These are phyloP conservation scores for Aspergillus neotritici DNA, from an alignment of 2,329 filamentous ascomycete genomes.

Conservation along the genomic window DNA sequence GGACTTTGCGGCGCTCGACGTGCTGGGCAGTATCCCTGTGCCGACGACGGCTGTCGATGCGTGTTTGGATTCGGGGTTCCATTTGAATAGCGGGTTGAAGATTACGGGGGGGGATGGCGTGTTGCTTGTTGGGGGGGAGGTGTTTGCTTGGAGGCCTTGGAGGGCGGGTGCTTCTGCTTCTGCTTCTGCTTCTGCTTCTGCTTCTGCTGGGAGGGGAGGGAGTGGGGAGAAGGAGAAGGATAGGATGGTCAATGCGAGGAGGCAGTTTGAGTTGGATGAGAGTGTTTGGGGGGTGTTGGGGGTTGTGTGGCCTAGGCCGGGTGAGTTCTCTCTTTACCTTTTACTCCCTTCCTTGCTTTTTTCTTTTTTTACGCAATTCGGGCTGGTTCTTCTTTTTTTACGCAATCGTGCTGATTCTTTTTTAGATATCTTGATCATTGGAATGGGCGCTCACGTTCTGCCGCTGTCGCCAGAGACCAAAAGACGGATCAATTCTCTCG, in stretches of 20 bases:
- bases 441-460: constrained; percentile 68
- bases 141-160: constrained; percentile 87
- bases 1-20: constrained; percentile 70
- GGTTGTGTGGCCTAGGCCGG: constrained; percentile 80
- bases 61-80: constrained; percentile 77
- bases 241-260: constrained; percentile 64
- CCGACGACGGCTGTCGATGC: constrained; percentile 81
- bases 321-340: constrained; percentile 49
- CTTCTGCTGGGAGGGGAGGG: too few species aligned
- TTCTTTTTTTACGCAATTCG: constrained; percentile 4
- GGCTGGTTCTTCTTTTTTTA: constrained; percentile 3
- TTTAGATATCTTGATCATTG: constrained; percentile 61
- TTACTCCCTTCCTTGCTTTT: constrained; percentile 2
- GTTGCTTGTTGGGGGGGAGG: constrained; percentile 77
- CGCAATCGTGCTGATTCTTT: background rate
- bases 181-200: too few species aligned
- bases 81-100: constrained; percentile 72
- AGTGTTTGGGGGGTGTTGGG: constrained; percentile 70
- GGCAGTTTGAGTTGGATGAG: constrained; percentile 70
- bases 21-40: constrained; percentile 67
- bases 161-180: constrained; percentile 11
- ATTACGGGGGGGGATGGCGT: constrained; percentile 66
- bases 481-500: constrained; percentile 65
- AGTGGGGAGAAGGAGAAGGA: constrained; percentile 28
- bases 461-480: constrained; percentile 73